These are phyloP conservation scores for Corylus avellana DNA, from an alignment of 306 rosid species.

Conservation along the genomic window DNA sequence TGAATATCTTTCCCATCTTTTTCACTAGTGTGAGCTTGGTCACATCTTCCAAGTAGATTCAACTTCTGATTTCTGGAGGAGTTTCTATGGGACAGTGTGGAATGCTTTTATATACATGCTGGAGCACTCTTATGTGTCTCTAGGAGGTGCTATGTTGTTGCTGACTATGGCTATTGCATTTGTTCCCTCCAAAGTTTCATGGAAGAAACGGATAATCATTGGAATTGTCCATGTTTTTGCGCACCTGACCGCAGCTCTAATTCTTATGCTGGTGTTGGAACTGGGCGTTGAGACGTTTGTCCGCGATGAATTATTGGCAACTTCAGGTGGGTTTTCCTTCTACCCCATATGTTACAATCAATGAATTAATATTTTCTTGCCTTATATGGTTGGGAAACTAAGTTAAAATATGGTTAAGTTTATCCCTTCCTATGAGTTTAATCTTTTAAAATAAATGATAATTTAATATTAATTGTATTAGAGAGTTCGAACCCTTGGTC, in stretches of 20 bases:
- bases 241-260: constrained; percentile 77
- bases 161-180: constrained; percentile 64
- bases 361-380: no score
- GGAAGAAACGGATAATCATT: constrained; percentile 61
- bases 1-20: constrained; percentile 23
- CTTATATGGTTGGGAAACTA: no score
- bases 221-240: constrained; percentile 90
- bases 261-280: constrained; percentile 89
- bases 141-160: constrained; percentile 63
- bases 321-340: constrained; percentile 61
- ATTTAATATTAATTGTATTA: no score
- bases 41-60: constrained; percentile 82
- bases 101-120: constrained; percentile 71
- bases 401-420: no score
- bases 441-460: no score
- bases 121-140: constrained; percentile 65
- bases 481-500: no score
- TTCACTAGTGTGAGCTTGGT: constrained; percentile 75
- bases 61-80: constrained; percentile 62
- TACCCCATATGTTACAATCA: constrained; percentile 8
- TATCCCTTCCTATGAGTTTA: no score
- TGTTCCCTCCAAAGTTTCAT: constrained; percentile 78
- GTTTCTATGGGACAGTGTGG: constrained; percentile 81
- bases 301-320: constrained; percentile 68
- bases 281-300: constrained; percentile 84